These are phyloP conservation scores for Mrakia blollopis DNA, from an alignment of 768 basidiomycete species.

Conservation along the genomic window DNA sequence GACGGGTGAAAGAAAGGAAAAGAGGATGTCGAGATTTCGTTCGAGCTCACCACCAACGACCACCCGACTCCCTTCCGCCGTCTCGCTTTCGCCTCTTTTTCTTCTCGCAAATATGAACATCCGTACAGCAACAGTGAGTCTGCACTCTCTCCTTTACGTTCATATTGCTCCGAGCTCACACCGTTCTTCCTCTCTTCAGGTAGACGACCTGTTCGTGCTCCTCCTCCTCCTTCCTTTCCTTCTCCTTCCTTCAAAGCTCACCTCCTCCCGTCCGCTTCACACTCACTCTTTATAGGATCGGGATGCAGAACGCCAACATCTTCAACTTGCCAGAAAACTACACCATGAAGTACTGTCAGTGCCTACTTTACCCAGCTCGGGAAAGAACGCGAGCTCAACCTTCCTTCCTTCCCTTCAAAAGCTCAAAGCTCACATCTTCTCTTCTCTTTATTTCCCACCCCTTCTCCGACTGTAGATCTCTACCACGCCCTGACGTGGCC, in stretches of 20 bases:
- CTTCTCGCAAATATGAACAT: constrained; percentile 45
- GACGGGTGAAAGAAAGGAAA: neutral
- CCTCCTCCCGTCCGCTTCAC: neutral
- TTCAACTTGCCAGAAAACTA: constrained; percentile 93
- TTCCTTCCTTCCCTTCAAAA: neutral
- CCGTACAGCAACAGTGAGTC: constrained; percentile 46
- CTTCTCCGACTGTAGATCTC: constrained; percentile 73
- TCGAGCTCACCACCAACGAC: neutral
- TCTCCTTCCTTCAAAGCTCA: neutral
- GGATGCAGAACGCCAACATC: constrained; percentile 91
- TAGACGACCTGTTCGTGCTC: constrained; percentile 61
- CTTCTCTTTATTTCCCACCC: neutral
- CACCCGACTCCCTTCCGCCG: neutral
- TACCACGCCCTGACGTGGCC: constrained; percentile 92
- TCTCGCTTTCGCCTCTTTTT: neutral
- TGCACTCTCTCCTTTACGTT: neutral
- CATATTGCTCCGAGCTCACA: neutral
- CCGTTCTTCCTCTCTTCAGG: constrained; percentile 47
- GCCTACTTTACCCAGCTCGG: too few relatives aligned
- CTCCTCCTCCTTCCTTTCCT: neutral
- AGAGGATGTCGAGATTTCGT: neutral
- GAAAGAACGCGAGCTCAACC: neutral
- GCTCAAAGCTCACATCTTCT: constrained; percentile 9
- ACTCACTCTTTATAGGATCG: constrained; percentile 46
- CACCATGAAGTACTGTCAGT: constrained; percentile 58